phyloP scores from a whole-genome alignment of 2,329 filamentous ascomycete genomes.

The Fusarium siculi region DNA sequence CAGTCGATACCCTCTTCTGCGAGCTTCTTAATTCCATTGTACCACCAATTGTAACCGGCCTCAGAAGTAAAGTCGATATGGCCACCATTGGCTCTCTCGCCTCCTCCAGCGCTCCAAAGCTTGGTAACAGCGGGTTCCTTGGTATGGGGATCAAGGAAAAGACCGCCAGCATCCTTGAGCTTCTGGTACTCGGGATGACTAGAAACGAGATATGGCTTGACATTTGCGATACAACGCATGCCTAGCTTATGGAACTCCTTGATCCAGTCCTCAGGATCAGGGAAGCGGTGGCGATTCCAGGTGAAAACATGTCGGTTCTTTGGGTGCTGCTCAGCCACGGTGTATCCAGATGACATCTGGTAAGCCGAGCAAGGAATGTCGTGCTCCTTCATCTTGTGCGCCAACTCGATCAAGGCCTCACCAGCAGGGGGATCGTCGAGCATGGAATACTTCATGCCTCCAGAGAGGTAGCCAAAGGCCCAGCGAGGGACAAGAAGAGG shows the following conservation, averaged over 20 bases:
- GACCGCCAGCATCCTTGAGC: constrained; percentile 66
- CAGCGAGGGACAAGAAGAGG: constrained; percentile 76
- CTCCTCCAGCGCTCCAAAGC: constrained; percentile 78
- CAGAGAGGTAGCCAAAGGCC: constrained; percentile 78
- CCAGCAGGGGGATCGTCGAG: constrained; percentile 62
- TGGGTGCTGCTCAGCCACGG: constrained; percentile 72
- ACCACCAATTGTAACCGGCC: constrained; percentile 77
- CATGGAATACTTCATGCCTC: constrained; percentile 67
- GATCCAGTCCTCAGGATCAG: constrained; percentile 72
- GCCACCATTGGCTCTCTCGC: constrained; percentile 74
- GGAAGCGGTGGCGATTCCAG: constrained; percentile 78
- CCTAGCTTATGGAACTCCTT: constrained; percentile 70
- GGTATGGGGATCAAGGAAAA: constrained; percentile 71
- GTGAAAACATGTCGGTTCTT: constrained; percentile 76
- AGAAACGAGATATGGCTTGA: constrained; percentile 77
- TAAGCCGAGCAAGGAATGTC: constrained; percentile 77
- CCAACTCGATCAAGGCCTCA: constrained; percentile 69
- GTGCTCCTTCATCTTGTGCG: constrained; percentile 68
- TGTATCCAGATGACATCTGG: constrained; percentile 79
- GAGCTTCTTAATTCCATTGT: constrained; percentile 71
- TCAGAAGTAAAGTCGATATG: constrained; percentile 79
- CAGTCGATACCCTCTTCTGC: constrained; percentile 73
- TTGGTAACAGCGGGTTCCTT: constrained; percentile 65
- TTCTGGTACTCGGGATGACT: constrained; percentile 74
- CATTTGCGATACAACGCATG: constrained; percentile 75